Evolutionary conservation across 257 asterid genomes (phyloP).

Genomic region (Fraxinus cuspidata): DNA sequence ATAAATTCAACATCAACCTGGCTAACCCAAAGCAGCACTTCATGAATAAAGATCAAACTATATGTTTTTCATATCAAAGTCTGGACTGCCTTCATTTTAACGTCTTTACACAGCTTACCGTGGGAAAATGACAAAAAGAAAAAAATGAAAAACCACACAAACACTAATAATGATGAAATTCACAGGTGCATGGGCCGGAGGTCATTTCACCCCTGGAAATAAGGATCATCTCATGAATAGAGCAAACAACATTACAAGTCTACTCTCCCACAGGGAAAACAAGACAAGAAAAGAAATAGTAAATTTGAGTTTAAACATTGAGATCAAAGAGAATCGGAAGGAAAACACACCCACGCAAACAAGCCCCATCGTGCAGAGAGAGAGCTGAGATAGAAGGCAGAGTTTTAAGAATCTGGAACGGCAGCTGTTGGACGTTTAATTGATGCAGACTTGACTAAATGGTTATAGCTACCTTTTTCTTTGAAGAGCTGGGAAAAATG

Average conservation of each 20-base stretch:
- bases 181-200: not conserved
- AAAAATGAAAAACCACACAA: not conserved
- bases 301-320: not conserved
- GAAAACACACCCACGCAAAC: constrained; percentile 21
- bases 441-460: constrained; percentile 51
- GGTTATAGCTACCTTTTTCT: constrained; percentile 59
- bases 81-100: too few relatives aligned
- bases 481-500: constrained; percentile 56
- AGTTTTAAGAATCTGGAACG: constrained; percentile 36
- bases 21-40: not conserved
- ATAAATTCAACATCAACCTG: not conserved
- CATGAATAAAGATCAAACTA: not conserved
- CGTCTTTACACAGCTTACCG: too few relatives aligned
- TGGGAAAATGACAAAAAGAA: too few relatives aligned
- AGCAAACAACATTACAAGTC: not conserved
- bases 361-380: constrained; percentile 15
- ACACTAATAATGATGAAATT: not conserved
- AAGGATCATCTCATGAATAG: not conserved
- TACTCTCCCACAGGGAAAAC: not conserved
- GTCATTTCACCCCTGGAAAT: not conserved
- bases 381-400: not conserved
- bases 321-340: constrained; percentile 18
- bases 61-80: too few relatives aligned
- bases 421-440: constrained; percentile 42
- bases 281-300: not conserved